A percentile compares a stretch with the other conserved stretches of the same genome.
These are phyloP conservation scores for Ophiostoma piceae DNA, from an alignment of 2,329 filamentous ascomycete species.

Conservation along the genomic window DNA sequence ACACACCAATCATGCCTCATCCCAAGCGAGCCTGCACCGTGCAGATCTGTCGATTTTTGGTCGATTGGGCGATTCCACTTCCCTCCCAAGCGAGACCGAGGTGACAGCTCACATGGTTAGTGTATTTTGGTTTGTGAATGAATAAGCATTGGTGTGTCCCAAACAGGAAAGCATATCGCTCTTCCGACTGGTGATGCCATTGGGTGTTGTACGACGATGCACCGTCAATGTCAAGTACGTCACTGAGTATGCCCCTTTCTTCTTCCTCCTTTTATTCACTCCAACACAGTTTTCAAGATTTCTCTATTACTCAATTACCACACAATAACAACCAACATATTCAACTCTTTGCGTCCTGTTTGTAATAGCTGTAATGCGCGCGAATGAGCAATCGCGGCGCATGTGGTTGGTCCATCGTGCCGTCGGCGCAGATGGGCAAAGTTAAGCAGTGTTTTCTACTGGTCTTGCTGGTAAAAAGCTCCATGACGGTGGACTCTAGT, in stretches of 20 bases:
- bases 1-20: neutral
- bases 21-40: neutral
- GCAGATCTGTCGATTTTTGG: constrained; percentile 2
- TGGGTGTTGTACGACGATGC: no score
- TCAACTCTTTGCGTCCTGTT: no score
- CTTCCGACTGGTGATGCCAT: neutral
- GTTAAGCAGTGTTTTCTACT: no score
- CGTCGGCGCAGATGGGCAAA: neutral
- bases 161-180: constrained; percentile 8
- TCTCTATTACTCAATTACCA: no score
- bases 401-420: neutral
- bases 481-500: no score
- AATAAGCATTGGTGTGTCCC: neutral
- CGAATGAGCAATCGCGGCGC: neutral
- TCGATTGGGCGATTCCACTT: neutral
- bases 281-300: no score
- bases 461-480: no score
- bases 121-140: neutral
- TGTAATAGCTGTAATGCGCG: neutral
- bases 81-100: neutral
- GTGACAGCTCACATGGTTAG: neutral
- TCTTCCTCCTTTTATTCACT: no score
- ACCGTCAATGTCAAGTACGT: no score
- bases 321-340: no score
- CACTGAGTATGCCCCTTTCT: no score